phyloP scores from a whole-genome alignment of 192 early-diverging fungal genomes.

The Gamsiella multidivaricata region DNA sequence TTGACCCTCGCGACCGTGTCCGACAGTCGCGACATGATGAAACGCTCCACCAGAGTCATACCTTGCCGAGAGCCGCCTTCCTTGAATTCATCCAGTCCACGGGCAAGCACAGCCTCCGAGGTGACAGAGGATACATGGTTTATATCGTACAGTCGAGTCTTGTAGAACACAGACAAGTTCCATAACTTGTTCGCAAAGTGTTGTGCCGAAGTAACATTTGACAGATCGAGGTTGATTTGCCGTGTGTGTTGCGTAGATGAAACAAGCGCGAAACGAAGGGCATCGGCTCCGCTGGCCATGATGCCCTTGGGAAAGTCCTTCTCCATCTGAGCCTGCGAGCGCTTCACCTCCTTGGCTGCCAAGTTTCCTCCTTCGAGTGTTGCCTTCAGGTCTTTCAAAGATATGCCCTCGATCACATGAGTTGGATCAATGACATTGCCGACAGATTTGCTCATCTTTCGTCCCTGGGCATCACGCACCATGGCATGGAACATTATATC shows the following conservation, averaged over 20 bases:
- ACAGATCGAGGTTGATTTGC: slow-evolving; percentile 94
- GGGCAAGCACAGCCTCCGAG: slow-evolving; percentile 4
- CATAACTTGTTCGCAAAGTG: slow-evolving; percentile 98
- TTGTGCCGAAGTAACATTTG: slow-evolving; percentile 82
- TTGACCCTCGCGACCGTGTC: slow-evolving; percentile 75
- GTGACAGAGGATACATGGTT: slow-evolving; percentile 41
- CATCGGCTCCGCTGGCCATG: slow-evolving; percentile 91
- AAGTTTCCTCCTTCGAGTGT: slow-evolving; percentile 80
- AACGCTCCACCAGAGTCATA: slow-evolving; percentile 81
- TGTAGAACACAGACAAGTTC: slow-evolving; percentile 87
- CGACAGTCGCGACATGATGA: slow-evolving; percentile 86
- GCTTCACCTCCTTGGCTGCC: slow-evolving; percentile 77
- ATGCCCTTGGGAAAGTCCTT: slow-evolving; percentile 92
- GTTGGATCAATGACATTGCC: slow-evolving; percentile 91
- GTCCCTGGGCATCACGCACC: slow-evolving; percentile 87
- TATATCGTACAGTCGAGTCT: slow-evolving; percentile 67
- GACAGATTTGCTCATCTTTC: slow-evolving; percentile 91
- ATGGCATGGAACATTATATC: slow-evolving; percentile 93
- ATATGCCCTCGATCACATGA: slow-evolving; percentile 85
- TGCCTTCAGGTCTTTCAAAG: slow-evolving; percentile 73
- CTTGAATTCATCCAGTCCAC: not conserved
- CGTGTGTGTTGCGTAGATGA: slow-evolving; percentile 81
- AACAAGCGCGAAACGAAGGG: slow-evolving; percentile 77
- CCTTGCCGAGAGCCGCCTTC: not conserved
- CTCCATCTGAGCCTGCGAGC: slow-evolving; percentile 70